Evolutionary conservation across 2,329 filamentous ascomycete genomes (phyloP).

Genomic region (Monosporascus sp.): DNA sequence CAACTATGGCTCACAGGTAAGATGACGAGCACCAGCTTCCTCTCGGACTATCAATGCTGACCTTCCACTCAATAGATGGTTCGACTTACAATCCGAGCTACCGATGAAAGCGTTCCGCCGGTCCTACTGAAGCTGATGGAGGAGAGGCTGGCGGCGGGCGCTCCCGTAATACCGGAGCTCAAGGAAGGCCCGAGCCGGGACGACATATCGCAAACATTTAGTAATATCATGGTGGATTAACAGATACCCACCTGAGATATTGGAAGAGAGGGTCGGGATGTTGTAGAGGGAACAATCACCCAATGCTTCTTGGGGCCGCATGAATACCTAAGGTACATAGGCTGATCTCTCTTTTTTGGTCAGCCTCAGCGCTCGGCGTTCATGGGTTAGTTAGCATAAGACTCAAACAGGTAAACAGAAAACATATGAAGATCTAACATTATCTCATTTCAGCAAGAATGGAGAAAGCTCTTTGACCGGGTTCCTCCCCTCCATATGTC

Average conservation of each 20-base stretch:
- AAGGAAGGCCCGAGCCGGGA: slow-evolving; percentile 36
- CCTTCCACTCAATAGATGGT: slow-evolving; percentile 60
- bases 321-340: too few relatives aligned
- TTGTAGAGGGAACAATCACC: neutral
- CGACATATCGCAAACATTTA: slow-evolving; percentile 51
- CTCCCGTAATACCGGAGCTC: slow-evolving; percentile 34
- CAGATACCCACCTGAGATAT: slow-evolving; percentile 7
- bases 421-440: too few relatives aligned
- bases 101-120: slow-evolving; percentile 80
- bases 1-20: slow-evolving; percentile 85
- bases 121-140: slow-evolving; percentile 83
- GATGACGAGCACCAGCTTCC: slow-evolving; percentile 22
- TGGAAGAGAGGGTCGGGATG: slow-evolving; percentile 3
- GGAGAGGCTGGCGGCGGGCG: slow-evolving; percentile 61
- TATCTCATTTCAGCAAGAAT: too few relatives aligned
- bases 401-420: too few relatives aligned
- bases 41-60: neutral
- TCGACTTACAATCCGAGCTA: slow-evolving; percentile 87
- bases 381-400: too few relatives aligned
- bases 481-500: too few relatives aligned
- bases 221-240: slow-evolving; percentile 48
- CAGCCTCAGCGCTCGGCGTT: too few relatives aligned
- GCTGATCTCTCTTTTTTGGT: too few relatives aligned
- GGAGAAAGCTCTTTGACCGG: too few relatives aligned
- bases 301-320: too few relatives aligned